These are phyloP conservation scores for Brettanomyces naardenensis DNA, from an alignment of 805 yeast genomes.

Conservation along the genomic window DNA sequence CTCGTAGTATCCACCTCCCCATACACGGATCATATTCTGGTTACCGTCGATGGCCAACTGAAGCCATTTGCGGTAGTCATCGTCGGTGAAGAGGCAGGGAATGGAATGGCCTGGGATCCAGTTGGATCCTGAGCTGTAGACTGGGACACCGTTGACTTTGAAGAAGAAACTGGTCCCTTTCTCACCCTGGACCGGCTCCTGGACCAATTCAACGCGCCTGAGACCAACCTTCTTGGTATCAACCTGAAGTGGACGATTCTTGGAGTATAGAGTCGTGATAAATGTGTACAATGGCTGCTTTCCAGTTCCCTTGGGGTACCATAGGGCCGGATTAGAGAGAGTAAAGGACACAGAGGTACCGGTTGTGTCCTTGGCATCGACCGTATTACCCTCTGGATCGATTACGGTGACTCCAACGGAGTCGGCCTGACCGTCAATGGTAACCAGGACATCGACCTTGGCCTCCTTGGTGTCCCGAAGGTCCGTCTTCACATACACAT, in stretches of 20 bases:
- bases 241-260: conserved; percentile 7
- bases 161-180: conserved; percentile 36
- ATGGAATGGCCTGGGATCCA: conserved; percentile 45
- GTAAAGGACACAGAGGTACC: neutral
- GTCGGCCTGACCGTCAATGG: neutral
- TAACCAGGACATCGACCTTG: neutral
- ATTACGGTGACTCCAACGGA: neutral
- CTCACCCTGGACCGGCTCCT: conserved; percentile 22
- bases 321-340: conserved; percentile 23
- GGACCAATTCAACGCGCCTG: conserved; percentile 33
- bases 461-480: neutral
- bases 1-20: conserved; percentile 46
- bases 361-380: neutral
- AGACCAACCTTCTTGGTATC: conserved; percentile 28
- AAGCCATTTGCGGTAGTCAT: conserved; percentile 33
- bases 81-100: conserved; percentile 23
- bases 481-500: conserved; percentile 8
- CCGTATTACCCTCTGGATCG: neutral
- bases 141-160: conserved; percentile 31
- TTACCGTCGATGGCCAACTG: conserved; percentile 29
- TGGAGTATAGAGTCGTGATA: conserved; percentile 9
- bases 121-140: conserved; percentile 33
- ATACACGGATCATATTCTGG: conserved; percentile 38
- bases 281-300: conserved; percentile 27
- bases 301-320: conserved; percentile 37